These are phyloP conservation scores for Zygosaccharomyces sapae DNA, from an alignment of 1,139 yeast genomes.

Conservation along the genomic window DNA sequence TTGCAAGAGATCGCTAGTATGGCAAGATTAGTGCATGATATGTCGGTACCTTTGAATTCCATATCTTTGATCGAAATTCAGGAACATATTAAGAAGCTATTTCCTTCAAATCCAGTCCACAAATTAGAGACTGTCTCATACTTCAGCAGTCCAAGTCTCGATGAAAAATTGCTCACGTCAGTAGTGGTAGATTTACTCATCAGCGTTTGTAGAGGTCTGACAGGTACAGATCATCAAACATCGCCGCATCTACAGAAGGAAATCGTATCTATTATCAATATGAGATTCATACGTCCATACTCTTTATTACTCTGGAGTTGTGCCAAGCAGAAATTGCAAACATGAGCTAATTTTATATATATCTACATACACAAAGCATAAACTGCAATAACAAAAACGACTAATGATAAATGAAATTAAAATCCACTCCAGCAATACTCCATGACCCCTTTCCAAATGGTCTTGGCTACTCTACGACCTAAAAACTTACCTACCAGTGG, in stretches of 20 bases:
- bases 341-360: not conserved
- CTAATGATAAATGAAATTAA: not conserved
- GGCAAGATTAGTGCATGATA: not conserved
- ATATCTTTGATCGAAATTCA: not conserved
- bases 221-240: not conserved
- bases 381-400: not conserved
- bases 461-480: constrained; percentile 50
- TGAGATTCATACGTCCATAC: constrained; percentile 10
- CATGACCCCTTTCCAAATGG: constrained; percentile 36
- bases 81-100: not conserved
- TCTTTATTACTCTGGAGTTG: constrained; percentile 10
- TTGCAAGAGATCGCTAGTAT: not conserved
- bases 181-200: constrained; percentile 6
- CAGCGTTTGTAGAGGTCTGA: constrained; percentile 7
- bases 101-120: not conserved
- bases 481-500: constrained; percentile 58
- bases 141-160: constrained; percentile 4
- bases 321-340: constrained; percentile 8
- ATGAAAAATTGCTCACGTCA: constrained; percentile 7
- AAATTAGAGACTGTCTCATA: not conserved
- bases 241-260: not conserved
- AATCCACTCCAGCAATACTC: constrained; percentile 18
- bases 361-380: not conserved
- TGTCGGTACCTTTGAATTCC: not conserved
- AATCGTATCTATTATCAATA: constrained; percentile 3